These are phyloP conservation scores for Arthrobotrys pseudoclavata DNA, from an alignment of 2,329 filamentous ascomycete species.

Conservation along the genomic window DNA sequence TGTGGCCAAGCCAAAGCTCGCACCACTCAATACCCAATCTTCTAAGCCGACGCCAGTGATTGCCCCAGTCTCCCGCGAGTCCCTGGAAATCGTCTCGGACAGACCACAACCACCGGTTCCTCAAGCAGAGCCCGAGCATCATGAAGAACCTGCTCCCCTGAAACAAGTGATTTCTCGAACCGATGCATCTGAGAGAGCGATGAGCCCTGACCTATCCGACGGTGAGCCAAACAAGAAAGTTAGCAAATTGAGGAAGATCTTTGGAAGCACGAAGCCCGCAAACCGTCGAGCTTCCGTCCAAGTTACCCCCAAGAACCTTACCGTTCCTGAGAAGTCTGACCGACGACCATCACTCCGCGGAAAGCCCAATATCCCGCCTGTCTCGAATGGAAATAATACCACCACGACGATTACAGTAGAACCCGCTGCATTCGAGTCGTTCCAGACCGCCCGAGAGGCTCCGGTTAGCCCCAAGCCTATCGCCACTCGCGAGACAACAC, in stretches of 20 bases:
- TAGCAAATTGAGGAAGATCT: conserved; percentile 49
- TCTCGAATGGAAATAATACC: conserved; percentile 36
- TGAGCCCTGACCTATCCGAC: conserved; percentile 64
- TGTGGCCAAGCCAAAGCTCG: conserved; percentile 31
- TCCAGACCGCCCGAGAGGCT: conserved; percentile 40
- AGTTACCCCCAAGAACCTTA: conserved; percentile 36
- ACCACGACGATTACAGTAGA: conserved; percentile 7
- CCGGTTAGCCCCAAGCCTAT: conserved; percentile 45
- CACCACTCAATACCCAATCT: conserved; percentile 22
- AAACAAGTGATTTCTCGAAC: conserved; percentile 45
- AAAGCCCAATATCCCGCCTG: conserved; percentile 31
- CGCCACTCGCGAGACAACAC: conserved; percentile 44
- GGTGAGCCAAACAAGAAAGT: conserved; percentile 62
- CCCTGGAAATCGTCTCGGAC: conserved; percentile 49
- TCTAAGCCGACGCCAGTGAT: conserved; percentile 8
- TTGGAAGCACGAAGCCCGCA: conserved; percentile 34
- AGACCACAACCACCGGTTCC: conserved; percentile 61
- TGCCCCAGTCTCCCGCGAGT: conserved; percentile 29
- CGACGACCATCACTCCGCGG: conserved; percentile 47
- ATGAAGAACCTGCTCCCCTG: conserved; percentile 33
- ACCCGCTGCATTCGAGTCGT: conserved; percentile 28
- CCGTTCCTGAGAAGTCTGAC: conserved; percentile 44
- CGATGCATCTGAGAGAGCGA: conserved; percentile 61
- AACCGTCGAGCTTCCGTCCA: conserved; percentile 55
- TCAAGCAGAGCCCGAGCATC: conserved; percentile 61